Percentiles rank a stretch among this genome's conserved stretches.
Evolutionary conservation across 2,329 filamentous ascomycete genomes (phyloP).

Genomic region (Arthrocladium fulminans): DNA sequence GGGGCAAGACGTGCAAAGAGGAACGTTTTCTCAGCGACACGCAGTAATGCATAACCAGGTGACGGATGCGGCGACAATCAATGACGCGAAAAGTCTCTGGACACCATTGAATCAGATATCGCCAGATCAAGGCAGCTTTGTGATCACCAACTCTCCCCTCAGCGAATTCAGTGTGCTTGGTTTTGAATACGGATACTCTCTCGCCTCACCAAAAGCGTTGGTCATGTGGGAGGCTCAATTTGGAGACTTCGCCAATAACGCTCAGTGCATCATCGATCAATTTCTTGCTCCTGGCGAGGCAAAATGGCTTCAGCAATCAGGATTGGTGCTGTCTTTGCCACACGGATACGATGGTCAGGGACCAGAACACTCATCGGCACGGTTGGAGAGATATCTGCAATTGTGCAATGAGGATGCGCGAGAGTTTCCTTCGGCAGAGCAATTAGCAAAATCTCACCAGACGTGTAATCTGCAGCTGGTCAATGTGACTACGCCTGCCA

Average conservation of each 20-base stretch:
- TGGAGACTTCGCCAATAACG: slow-evolving; percentile 99
- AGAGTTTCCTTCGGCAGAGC: slow-evolving; percentile 77
- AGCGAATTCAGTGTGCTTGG: slow-evolving; percentile 70
- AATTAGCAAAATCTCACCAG: slow-evolving; percentile 93
- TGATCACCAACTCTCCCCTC: slow-evolving; percentile 91
- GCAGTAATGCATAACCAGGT: slow-evolving; percentile 97
- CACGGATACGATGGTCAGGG: slow-evolving; percentile 98
- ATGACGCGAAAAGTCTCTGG: slow-evolving; percentile 84
- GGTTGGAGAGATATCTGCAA: slow-evolving; percentile 94
- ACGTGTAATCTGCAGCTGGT: slow-evolving; percentile 99
- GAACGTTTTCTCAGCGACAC: slow-evolving; percentile 97
- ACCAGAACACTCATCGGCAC: slow-evolving; percentile 93
- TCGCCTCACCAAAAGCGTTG: slow-evolving; percentile 90
- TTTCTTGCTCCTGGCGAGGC: slow-evolving; percentile 96
- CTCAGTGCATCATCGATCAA: slow-evolving; percentile 97
- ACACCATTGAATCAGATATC: slow-evolving; percentile 83
- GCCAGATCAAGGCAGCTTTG: slow-evolving; percentile 88
- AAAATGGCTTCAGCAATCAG: slow-evolving; percentile 98
- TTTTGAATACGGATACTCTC: slow-evolving; percentile 97
- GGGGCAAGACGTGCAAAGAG: slow-evolving; percentile 97
- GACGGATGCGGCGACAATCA: too few relatives aligned
- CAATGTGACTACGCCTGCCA: slow-evolving; percentile 92
- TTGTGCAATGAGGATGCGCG: slow-evolving; percentile 96
- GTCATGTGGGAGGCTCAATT: slow-evolving; percentile 99
- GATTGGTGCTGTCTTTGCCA: slow-evolving; percentile 89